These are phyloP conservation scores for Actinomortierella ambigua DNA, from an alignment of 371 early-diverging fungal genomes.

Conservation along the genomic window DNA sequence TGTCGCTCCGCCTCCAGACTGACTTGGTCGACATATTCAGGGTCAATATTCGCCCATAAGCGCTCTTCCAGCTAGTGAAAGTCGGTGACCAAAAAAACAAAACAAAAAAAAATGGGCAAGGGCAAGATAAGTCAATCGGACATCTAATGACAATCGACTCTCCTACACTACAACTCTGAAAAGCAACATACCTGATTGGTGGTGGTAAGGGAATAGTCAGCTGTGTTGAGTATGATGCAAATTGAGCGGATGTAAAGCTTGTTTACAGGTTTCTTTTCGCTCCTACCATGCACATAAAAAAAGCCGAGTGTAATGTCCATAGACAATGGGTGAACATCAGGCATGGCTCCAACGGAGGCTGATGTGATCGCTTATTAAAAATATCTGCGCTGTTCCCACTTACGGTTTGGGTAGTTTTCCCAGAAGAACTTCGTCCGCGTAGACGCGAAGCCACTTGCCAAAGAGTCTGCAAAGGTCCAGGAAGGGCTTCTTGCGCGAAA, in stretches of 20 bases:
- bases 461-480: constrained; percentile 76
- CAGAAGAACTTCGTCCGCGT: constrained; percentile 72
- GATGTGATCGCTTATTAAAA: constrained; percentile 1
- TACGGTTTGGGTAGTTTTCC: constrained; percentile 68
- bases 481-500: constrained; percentile 86
- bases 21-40: constrained; percentile 64
- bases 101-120: constrained; percentile 1
- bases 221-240: constrained; percentile 86
- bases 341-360: too few species aligned
- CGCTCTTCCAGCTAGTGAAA: constrained; percentile 82
- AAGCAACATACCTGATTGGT: constrained; percentile 68
- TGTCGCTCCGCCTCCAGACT: constrained; percentile 76
- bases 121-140: too few species aligned
- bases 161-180: not conserved
- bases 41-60: constrained; percentile 79
- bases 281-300: constrained; percentile 44
- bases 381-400: not conserved
- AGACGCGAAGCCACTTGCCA: constrained; percentile 76
- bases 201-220: constrained; percentile 92
- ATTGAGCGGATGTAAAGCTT: constrained; percentile 67
- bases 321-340: not conserved
- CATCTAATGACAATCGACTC: too few species aligned
- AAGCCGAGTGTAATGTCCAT: not conserved
- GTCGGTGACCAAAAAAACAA: not conserved
- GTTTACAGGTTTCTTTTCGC: constrained; percentile 64